Base-by-base conservation (phyloP, 257 asterid species). In the Vinca minor region DNA sequence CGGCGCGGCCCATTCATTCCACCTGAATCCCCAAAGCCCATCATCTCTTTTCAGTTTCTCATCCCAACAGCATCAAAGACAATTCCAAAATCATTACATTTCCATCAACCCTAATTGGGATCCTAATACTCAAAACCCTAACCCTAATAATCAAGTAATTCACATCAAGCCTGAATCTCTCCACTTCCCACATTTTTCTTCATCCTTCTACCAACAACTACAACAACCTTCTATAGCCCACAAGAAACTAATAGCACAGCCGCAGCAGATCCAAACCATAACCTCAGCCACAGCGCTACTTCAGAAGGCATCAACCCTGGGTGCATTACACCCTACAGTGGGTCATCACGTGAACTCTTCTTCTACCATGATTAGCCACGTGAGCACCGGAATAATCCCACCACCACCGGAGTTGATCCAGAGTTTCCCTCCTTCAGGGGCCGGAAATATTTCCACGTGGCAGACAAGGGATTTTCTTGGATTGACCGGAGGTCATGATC, bases 381-480 rank as follows among this genome's bases (percentile, higher is more conserved):
- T 63, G 77, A 36, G 70, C 31, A 63, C 67, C n/a, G 69, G 56
- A 46, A 28, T 7, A 34, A 34, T 58, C 8, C n/a, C n/a, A n/a
- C n/a, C n/a, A n/a, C n/a, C n/a, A n/a, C 64, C 68, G 21, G 80
- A 68, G 31, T 66, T 62, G 38, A n/a, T n/a, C 67, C 47, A 62
- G 2, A 64, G 63, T 42, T 73, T 70, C 10, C 35, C 59, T 9
- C n/a, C n/a, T n/a, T n/a, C n/a, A n/a, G n/a, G n/a, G n/a, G 17
- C 79, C 1, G 73, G 64, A 21, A 62, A 49, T 39, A 42, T 78
- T 3, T 66, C 72, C 9, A 59, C 41, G 31, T 90, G 97, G 97
- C 83, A 84, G 63, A 90, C 97, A 17, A 72, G 95, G 66, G 95
- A 90, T 56, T 90, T 90, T 59, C 84, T 90, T 12, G 97, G 97